Evolutionary conservation across 2,329 filamentous ascomycete genomes (phyloP), one percentile per base, ranked within the genome.

Genomic region (Decorospora gaudefroyi): DNA sequence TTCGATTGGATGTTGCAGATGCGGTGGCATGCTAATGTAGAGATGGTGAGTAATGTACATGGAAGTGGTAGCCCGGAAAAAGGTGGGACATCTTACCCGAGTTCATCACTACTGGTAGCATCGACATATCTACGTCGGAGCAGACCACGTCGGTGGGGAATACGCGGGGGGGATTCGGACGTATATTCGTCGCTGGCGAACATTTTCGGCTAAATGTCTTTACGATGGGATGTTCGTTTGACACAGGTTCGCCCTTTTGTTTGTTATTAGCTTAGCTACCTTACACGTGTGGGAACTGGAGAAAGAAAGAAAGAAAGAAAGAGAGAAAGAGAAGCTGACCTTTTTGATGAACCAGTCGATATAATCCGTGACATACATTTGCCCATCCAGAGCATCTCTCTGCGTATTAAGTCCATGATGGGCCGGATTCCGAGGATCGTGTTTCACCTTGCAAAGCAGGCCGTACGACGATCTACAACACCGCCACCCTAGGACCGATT

Each of bases 401-500:
- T 56, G 52, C 2, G 59, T 49, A 11, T 51, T 21, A 33, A 56
- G 52, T 0, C 54, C 56, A 3, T 37, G 25, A 30, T 70, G 67
- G 1, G 58, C 44, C 3, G 62, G 57, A 12, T 67, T n/a, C n/a
- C n/a, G n/a, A n/a, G 59, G 53, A 25, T 70, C 57, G 45, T 68
- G 69, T 11, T 63, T 27, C 7, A 68, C 59, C 49, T 69, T 71
- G 49, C 68, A 71, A 30, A 64, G 55, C 0, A 65, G 68, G 6
- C 68, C 68, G 27, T 71, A 71, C 0, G 55, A 61, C 4, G 68
- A 63, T 11, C 68, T 53, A 39, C 64, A 68, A 37, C 67, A 71
- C 1, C 67, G 57, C 65, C 64, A 68, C 0, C 62, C 62, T 1
- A 81, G 64, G 0, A 80, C 74, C 0, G 76, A 62, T 1, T 66